Percentiles rank a stretch among this genome's conserved stretches.
Conservation (phyloP, 2,329 filamentous ascomycete species). For the Colletotrichum theobromicola region DNA sequence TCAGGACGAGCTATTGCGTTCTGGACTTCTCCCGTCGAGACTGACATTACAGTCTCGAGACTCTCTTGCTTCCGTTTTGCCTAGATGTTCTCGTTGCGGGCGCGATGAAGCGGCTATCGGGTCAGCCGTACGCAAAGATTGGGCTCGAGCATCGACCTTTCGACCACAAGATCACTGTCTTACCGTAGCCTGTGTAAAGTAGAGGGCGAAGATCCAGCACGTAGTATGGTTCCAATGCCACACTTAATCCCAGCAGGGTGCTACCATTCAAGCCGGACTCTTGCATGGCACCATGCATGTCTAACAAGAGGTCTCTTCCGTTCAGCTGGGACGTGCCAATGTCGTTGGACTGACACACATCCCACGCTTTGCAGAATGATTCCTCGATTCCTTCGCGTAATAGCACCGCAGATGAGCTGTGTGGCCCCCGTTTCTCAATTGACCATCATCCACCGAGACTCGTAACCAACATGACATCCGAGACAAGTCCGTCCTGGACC, state of each 20-base stretch:
- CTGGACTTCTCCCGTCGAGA: not conserved
- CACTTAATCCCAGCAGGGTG: not conserved
- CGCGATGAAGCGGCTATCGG: not conserved
- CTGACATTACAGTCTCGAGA: not conserved
- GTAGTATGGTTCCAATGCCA: not conserved
- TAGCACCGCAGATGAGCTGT: not conserved
- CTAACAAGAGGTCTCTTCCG: slow-evolving; percentile 1
- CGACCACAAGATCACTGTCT: not conserved
- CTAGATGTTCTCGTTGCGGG: not conserved
- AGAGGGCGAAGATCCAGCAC: not conserved
- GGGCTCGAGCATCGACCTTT: not conserved
- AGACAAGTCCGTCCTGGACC: not conserved
- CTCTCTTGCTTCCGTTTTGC: not conserved
- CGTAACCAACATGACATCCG: not conserved
- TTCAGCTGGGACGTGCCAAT: slow-evolving; percentile 5
- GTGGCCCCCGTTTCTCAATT: not conserved
- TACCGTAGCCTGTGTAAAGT: not conserved
- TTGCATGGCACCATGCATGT: not conserved
- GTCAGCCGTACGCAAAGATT: not conserved
- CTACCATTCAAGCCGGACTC: not conserved
- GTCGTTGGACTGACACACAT: not conserved
- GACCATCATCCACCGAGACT: not conserved
- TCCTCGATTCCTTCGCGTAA: slow-evolving; percentile 9
- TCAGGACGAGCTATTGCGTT: slow-evolving; percentile 3
- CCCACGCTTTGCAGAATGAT: not conserved